Conservation (phyloP, 345 rosid species). For the Mercurialis annua region DNA sequence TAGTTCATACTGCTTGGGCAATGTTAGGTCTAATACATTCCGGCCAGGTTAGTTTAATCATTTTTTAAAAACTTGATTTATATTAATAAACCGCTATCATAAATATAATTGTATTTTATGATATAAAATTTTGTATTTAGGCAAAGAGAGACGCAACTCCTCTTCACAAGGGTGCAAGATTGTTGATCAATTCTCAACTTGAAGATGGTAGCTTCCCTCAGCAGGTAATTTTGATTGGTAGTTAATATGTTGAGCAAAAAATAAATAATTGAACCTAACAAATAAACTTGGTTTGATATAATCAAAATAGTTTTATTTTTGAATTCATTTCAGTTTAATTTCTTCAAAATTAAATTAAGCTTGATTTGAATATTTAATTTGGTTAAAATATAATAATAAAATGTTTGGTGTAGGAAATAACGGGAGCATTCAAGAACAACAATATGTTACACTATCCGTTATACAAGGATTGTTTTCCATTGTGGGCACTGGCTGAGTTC, state of each 20-base stretch:
- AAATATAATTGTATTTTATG: background rate
- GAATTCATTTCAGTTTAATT: too few species aligned
- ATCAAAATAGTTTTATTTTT: too few species aligned
- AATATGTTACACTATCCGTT: conserved; percentile 41
- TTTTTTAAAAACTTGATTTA: background rate
- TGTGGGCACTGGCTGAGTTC: conserved; percentile 52
- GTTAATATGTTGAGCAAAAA: too few species aligned
- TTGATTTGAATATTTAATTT: background rate
- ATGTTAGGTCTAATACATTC: conserved; percentile 44
- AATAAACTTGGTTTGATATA: too few species aligned
- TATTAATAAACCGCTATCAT: background rate
- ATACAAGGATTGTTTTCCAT: conserved; percentile 40
- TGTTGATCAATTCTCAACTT: conserved; percentile 63
- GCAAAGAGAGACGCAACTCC: conserved; percentile 47
- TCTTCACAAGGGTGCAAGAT: conserved; percentile 58
- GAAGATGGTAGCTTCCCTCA: conserved; percentile 64
- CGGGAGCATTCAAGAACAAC: conserved; percentile 43
- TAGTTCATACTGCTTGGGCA: conserved; percentile 55
- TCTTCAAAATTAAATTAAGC: background rate
- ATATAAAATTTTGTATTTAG: background rate
- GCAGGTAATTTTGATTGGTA: conserved; percentile 16
- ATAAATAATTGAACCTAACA: too few species aligned
- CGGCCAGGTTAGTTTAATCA: conserved; percentile 42
- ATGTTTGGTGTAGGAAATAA: conserved; percentile 32
- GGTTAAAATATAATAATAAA: too few species aligned